Base-by-base conservation (phyloP, 2,329 filamentous ascomycete species). In the Paracamarosporium sp. region DNA sequence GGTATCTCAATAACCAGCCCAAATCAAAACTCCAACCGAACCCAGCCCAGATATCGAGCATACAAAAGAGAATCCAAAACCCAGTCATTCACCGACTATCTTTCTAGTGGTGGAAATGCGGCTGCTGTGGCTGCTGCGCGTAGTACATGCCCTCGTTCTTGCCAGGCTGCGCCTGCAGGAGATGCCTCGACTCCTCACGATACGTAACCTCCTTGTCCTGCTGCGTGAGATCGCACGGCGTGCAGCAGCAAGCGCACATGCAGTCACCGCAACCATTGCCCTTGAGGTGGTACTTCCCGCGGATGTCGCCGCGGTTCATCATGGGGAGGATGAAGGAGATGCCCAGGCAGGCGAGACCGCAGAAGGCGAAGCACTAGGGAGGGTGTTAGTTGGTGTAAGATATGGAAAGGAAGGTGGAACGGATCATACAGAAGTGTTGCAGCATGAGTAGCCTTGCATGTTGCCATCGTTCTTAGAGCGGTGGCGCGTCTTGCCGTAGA, bases 261-360 rank as follows among this genome's bases (percentile, higher is more conserved):
- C 71, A 75, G 55, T 75, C 73, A 12, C 61, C 69, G 62, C 71
- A 74, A 9, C 56, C 69, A 40, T 72, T 72, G 36, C 72, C 72
- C 5, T 65, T 61, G 41, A 76, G 60, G 28, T 68, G 58, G 59
- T 76, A 74, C 53, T 70, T 72, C 15, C 62, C 61, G 17, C 73
- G 69, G 17, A 76, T 65, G 36, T 75, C 72, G 30, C 69, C 65
- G 36, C 73, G 72, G 46, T 63, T 66, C 50, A 73, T 68, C 65
- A 72, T 68, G 8, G 70, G 66, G 15, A 74, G 54, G 41, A 76
- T 67, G 64, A 71, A 76, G 24, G 62, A 57, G 8, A 73, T 38
- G 8, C 71, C 70, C 3, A 65, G 56, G 48, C 61, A 67, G 35
- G 57, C 33, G n/a, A 75, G 63, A 27, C 59, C 68, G 35, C 55